Base-by-base conservation (phyloP, 1,284 basidiomycete species). In the Sporisorium reilianum region DNA sequence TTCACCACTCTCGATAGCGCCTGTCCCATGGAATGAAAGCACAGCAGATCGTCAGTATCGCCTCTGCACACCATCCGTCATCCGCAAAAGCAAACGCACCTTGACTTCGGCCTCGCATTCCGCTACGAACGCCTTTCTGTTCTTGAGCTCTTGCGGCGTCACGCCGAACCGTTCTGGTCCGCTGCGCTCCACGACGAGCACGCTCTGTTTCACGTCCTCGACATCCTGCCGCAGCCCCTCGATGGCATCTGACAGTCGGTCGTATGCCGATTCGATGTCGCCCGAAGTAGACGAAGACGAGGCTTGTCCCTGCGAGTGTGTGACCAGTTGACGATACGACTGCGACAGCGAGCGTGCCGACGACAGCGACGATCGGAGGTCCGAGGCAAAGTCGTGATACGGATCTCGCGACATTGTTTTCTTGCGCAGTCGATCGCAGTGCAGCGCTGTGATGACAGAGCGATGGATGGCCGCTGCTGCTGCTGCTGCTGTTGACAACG, bases 371-470 rank as follows among this genome's bases (percentile, higher is more conserved):
- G 54, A 40, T 45, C 70, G 64, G n/a, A 84, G 76, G 46, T 83
- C 80, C 14, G 72, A 64, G 5, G 78, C 81, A 53, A 80, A 83
- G 36, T 75, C 81, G 60, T 82, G 80, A 44, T 82, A 84, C 18
- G 82, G 81, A 65, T 84, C 82, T 32, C 71, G 52, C 2, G 81
- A 72, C 81, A 84, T 84, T 6, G 14, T 53, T 14, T 30, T 5
- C 5, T 5, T 28, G 28, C 16, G 30, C 12, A 34, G 23, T 30
- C 36, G 36, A n/a, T n/a, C 14, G n/a, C 36, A 8, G 5, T 38
- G 36, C 18, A 18, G 36, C 14, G 9, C 38, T 8, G 6, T 6
- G 38, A 20, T 41, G 38, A 20, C n/a, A 20, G n/a, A 30, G 26
- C 11, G 18, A 28, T 32, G n/a, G 30, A 5, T 36, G 55, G 28